Conservation (phyloP, 1,284 basidiomycete genomes). For the Cryptococcus sp. region DNA sequence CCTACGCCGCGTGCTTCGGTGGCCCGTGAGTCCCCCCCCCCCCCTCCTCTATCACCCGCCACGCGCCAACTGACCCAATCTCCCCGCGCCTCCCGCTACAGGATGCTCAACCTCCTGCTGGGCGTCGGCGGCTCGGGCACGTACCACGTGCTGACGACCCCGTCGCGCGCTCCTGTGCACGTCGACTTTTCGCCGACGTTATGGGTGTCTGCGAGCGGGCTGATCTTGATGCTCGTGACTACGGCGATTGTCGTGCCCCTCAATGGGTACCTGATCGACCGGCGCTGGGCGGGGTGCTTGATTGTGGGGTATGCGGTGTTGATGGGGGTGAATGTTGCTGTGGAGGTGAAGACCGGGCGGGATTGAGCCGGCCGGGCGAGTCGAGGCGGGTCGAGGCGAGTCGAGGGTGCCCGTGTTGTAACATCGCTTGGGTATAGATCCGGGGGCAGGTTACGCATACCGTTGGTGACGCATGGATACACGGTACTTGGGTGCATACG, state of each 20-base stretch:
- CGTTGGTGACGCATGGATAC: background rate
- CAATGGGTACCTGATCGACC: conserved; percentile 75
- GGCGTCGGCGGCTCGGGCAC: conserved; percentile 49
- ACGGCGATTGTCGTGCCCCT: conserved; percentile 82
- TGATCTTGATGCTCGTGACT: conserved; percentile 67
- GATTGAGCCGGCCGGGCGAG: background rate
- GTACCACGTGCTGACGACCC: conserved; percentile 44
- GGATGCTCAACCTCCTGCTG: conserved; percentile 95
- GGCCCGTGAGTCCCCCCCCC: conserved; percentile 18
- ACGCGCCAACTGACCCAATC: background rate
- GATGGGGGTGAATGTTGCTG: conserved; percentile 69
- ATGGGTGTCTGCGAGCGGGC: conserved; percentile 73
- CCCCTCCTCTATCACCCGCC: background rate
- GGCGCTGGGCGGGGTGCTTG: conserved; percentile 74
- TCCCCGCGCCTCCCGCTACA: conserved; percentile 50
- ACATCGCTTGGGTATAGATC: background rate
- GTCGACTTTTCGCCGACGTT: conserved; percentile 79
- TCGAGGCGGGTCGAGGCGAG: background rate
- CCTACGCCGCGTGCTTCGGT: conserved; percentile 56
- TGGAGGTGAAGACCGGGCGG: conserved; percentile 57
- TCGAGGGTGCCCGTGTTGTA: background rate
- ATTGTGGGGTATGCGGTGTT: conserved; percentile 68
- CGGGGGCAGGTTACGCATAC: background rate
- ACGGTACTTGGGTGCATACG: background rate
- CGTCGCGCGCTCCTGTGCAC: conserved; percentile 62